phyloP scores from a whole-genome alignment of 768 basidiomycete species.

The Leccinum subgranulosum region DNA sequence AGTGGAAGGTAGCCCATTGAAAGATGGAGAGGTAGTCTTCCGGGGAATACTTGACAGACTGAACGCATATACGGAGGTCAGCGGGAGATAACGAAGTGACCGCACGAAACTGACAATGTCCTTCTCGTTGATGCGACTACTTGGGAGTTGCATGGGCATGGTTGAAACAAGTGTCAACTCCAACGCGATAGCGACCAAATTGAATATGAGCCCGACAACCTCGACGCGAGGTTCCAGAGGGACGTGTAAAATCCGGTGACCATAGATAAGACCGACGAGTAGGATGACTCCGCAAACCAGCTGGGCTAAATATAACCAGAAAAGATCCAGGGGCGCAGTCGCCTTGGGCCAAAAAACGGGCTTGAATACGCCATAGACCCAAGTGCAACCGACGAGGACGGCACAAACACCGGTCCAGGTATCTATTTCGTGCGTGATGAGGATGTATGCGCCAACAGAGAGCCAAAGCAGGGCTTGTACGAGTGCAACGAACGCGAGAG shows the following conservation, averaged over 20 bases:
- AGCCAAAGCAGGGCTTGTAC: slow-evolving; percentile 58
- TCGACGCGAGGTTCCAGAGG: slow-evolving; percentile 37
- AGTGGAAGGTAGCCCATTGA: slow-evolving; percentile 69
- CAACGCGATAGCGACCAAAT: slow-evolving; percentile 42
- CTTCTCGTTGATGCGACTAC: slow-evolving; percentile 43
- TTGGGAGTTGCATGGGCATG: slow-evolving; percentile 71
- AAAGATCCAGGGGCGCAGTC: slow-evolving; percentile 63
- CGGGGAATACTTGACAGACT: slow-evolving; percentile 37
- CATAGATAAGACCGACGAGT: slow-evolving; percentile 54
- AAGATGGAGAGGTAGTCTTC: slow-evolving; percentile 76
- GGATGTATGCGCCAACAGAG: slow-evolving; percentile 50
- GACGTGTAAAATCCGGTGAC: slow-evolving; percentile 40
- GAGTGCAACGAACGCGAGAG: slow-evolving; percentile 57
- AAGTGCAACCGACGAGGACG: slow-evolving; percentile 50
- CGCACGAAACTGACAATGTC: slow-evolving; percentile 54
- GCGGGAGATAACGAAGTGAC: not conserved
- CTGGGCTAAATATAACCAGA: slow-evolving; percentile 53
- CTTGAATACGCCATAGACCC: slow-evolving; percentile 64
- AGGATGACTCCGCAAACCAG: slow-evolving; percentile 45
- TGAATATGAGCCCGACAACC: slow-evolving; percentile 31
- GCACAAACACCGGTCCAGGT: slow-evolving; percentile 37
- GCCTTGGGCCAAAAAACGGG: slow-evolving; percentile 50
- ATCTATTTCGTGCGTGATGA: slow-evolving; percentile 37
- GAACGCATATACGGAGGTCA: not conserved
- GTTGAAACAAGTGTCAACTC: slow-evolving; percentile 47